Conservation (phyloP, 805 yeast genomes). For the Metschnikowia picachoensis region DNA sequence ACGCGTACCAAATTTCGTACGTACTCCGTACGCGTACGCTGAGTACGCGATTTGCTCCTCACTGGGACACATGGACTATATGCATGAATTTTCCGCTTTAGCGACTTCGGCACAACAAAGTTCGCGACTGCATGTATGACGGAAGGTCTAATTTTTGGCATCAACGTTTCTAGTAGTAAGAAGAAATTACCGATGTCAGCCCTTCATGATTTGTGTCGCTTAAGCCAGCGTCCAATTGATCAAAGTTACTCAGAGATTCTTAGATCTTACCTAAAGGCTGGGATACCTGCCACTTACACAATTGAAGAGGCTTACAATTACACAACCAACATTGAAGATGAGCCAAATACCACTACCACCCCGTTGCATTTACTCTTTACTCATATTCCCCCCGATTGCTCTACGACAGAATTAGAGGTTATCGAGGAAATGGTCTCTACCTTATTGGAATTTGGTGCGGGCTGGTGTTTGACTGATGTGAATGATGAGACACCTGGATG, state of each 20-base stretch:
- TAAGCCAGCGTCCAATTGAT: constrained; percentile 47
- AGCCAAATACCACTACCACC: constrained; percentile 55
- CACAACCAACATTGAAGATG: constrained; percentile 38
- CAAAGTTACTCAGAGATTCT: constrained; percentile 43
- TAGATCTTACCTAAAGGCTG: constrained; percentile 47
- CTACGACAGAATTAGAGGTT: constrained; percentile 40
- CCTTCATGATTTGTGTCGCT: constrained; percentile 60
- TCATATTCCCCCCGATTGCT: constrained; percentile 44
- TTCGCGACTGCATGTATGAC: no score
- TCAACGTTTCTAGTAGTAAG: no score
- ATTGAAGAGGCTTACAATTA: constrained; percentile 68
- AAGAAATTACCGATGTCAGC: constrained; percentile 48
- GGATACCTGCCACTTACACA: constrained; percentile 82
- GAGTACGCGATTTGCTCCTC: no score
- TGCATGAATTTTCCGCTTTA: no score
- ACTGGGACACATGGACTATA: no score
- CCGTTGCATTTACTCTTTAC: constrained; percentile 71
- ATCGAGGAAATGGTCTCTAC: constrained; percentile 55
- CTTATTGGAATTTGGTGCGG: constrained; percentile 82
- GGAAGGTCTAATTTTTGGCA: no score
- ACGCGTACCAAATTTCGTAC: no score
- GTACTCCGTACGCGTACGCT: no score
- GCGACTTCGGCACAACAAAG: no score
- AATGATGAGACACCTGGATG: constrained; percentile 84
- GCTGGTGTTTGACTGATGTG: constrained; percentile 79